A percentile compares a stretch with the other conserved stretches of the same genome.
Conservation (phyloP, 805 yeast genomes). For the Candida coquimbonensis region DNA sequence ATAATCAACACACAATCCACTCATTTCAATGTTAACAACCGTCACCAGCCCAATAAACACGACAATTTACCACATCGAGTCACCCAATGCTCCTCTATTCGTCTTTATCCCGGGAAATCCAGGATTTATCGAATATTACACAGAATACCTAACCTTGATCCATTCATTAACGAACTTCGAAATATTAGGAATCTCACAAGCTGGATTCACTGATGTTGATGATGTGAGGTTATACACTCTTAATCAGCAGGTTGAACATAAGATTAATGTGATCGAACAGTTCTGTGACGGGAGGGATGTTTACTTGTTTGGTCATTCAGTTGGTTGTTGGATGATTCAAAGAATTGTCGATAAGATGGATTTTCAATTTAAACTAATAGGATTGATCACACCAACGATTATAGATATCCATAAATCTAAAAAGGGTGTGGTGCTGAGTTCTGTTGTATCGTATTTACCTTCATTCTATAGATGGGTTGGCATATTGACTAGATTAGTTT, state of each 20-base stretch:
- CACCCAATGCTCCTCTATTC: slow-evolving; percentile 30
- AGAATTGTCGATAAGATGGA: slow-evolving; percentile 31
- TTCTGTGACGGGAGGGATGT: slow-evolving; percentile 26
- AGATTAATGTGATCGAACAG: slow-evolving; percentile 36
- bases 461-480: slow-evolving; percentile 27
- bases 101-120: slow-evolving; percentile 75
- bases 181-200: slow-evolving; percentile 55
- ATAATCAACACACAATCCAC: too few species aligned
- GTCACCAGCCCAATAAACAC: neutral
- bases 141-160: slow-evolving; percentile 40
- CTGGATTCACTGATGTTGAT: slow-evolving; percentile 37
- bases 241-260: slow-evolving; percentile 53
- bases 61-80: neutral
- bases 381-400: slow-evolving; percentile 66
- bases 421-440: slow-evolving; percentile 30
- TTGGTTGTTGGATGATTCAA: slow-evolving; percentile 62
- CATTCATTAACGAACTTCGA: slow-evolving; percentile 41
- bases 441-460: slow-evolving; percentile 19
- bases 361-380: slow-evolving; percentile 36
- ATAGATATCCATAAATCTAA: slow-evolving; percentile 46
- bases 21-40: slow-evolving; percentile 1
- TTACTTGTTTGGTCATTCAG: slow-evolving; percentile 58
- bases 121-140: slow-evolving; percentile 61
- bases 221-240: slow-evolving; percentile 30
- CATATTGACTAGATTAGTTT: slow-evolving; percentile 17